Conservation (phyloP, 306 rosid species). For the Rosa rugosa region DNA sequence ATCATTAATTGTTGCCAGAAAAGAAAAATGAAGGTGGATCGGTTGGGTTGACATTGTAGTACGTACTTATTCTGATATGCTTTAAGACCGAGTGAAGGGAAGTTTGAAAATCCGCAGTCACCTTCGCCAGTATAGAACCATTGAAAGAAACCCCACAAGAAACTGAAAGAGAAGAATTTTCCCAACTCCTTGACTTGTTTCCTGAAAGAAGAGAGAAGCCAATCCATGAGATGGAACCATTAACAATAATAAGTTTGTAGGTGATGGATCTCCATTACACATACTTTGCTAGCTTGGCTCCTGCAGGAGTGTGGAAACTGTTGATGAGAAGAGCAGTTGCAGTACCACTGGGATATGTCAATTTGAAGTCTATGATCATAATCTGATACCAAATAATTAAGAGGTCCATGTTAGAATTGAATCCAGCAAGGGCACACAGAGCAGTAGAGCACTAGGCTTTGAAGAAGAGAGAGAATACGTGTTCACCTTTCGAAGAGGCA, state of each 20-base stretch:
- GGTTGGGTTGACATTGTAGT: not conserved
- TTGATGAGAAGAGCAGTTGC: constrained; percentile 53
- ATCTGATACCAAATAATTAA: constrained; percentile 27
- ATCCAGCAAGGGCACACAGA: not conserved
- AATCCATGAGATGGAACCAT: not conserved
- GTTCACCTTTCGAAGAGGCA: constrained; percentile 48
- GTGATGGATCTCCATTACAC: not conserved
- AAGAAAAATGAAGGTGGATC: not conserved
- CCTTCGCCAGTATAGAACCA: constrained; percentile 43
- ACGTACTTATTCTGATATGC: constrained; percentile 31
- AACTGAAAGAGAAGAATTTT: constrained; percentile 46
- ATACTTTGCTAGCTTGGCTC: constrained; percentile 50
- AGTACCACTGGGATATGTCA: constrained; percentile 56
- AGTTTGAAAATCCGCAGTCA: constrained; percentile 38
- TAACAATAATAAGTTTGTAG: not conserved
- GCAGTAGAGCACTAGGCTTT: not conserved
- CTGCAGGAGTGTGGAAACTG: constrained; percentile 53
- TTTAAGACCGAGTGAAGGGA: constrained; percentile 47
- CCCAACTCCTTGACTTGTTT: constrained; percentile 46
- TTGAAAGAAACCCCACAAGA: constrained; percentile 55
- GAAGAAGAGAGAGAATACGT: not conserved
- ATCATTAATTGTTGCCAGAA: not conserved
- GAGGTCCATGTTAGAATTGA: not conserved
- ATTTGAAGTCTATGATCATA: constrained; percentile 55
- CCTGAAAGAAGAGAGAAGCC: constrained; percentile 18